Base-by-base conservation (phyloP, 73 alveolate genomes). In the Durusdinium trenchii region DNA sequence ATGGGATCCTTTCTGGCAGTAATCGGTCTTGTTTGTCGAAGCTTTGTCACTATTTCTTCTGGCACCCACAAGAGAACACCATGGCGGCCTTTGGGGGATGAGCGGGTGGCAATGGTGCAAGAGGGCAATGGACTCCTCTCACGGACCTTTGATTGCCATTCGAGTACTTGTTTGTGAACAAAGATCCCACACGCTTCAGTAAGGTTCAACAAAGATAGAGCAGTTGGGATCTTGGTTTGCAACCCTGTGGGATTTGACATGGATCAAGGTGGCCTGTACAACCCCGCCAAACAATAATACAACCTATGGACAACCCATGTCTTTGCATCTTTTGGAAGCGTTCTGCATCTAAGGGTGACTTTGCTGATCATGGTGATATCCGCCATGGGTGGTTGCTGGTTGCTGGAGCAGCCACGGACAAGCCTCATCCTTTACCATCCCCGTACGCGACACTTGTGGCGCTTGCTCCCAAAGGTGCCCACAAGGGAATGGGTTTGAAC, bases 301-400 rank as follows among this genome's bases (percentile, higher is more conserved):
- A 57, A 57, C 23, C 69, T 16, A 16, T 57, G 12, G 69, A 16
- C 69, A 23, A 16, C 12, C 23, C 32, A 57, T 57, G 69, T 57
- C 23, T 35, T n/a, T 71, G 52, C 3, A 36, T 14, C 6, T n/a
- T 71, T 51, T n/a, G 3, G 26, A 71, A 18, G 38, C 84, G 38
- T 6, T 6, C 38, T 10, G 76, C 32, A 5, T 6, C 76, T 71
- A 71, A 71, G 84, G 84, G 7, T n/a, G 7, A 5, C 26, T 3
- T n/a, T 71, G 84, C 51, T 71, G 6, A 18, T 71, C 18, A 3
- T 35, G 36, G 36, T 71, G 52, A n/a, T 38, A 6, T 71, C 84
- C 30, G 84, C 84, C 6, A 71, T 71, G 84, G 51, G 51, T n/a
- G 84, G 84, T 36, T n/a, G 52, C 30, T 71, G 84, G 84, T 51